Evolutionary conservation across 2,329 filamentous ascomycete species (phyloP).

Genomic region (Pseudohalonectria lignicola): DNA sequence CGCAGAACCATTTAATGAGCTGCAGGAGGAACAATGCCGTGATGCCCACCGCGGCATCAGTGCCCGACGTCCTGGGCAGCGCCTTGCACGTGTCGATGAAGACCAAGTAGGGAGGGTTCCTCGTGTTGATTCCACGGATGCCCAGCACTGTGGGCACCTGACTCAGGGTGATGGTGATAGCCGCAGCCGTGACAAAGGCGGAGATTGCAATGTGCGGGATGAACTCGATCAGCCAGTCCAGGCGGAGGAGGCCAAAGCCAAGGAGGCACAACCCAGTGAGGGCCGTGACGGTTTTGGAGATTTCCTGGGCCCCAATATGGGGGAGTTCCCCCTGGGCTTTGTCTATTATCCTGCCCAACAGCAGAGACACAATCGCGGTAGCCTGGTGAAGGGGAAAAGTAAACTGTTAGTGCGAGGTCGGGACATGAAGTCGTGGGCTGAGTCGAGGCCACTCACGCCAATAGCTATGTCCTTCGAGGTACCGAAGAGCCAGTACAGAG

Average conservation of each 20-base stretch:
- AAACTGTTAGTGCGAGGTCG: no score
- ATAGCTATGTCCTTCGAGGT: conserved; percentile 82
- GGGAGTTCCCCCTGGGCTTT: conserved; percentile 22
- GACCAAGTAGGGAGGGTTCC: conserved; percentile 32
- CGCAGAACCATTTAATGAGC: conserved; percentile 49
- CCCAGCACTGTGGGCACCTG: conserved; percentile 33
- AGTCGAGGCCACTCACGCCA: conserved; percentile 34
- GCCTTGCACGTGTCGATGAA: conserved; percentile 28
- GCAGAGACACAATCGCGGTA: conserved; percentile 37
- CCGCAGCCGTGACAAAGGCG: conserved; percentile 38
- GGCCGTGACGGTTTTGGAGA: conserved; percentile 31
- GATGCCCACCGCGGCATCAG: conserved; percentile 65
- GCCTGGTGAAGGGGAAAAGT: no score
- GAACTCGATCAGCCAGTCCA: conserved; percentile 40
- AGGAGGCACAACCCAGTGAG: conserved; percentile 31
- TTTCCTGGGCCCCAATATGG: conserved; percentile 21
- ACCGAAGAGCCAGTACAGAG: conserved; percentile 75
- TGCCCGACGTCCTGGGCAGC: conserved; percentile 18
- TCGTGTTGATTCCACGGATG: conserved; percentile 29
- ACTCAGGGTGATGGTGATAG: conserved; percentile 37
- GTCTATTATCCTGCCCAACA: conserved; percentile 33
- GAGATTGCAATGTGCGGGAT: conserved; percentile 38
- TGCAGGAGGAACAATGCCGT: conserved; percentile 57
- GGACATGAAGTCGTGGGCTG: no score
- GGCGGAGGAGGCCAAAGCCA: conserved; percentile 30